A percentile compares a stretch with the other conserved stretches of the same genome.
Conservation (phyloP, 2,329 filamentous ascomycete genomes). For the Hymenoscyphus repandus region DNA sequence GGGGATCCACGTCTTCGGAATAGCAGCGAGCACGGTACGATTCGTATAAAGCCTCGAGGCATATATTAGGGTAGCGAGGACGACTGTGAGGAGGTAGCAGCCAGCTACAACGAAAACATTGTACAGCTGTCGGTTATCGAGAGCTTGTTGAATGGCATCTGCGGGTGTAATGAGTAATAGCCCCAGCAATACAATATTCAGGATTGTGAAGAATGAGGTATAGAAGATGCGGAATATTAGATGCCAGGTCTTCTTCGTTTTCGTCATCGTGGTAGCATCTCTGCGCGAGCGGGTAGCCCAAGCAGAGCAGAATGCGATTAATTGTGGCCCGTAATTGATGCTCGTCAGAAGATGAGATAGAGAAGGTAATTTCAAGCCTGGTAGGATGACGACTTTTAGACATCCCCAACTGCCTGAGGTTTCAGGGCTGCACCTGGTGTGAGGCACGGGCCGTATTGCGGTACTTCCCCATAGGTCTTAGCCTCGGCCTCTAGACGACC, state of each 20-base stretch:
- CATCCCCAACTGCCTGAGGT: no score
- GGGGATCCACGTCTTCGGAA: conserved; percentile 83
- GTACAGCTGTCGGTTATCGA: conserved; percentile 59
- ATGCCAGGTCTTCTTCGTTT: conserved; percentile 18
- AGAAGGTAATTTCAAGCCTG: no score
- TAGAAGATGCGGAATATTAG: conserved; percentile 73
- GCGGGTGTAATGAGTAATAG: conserved; percentile 76
- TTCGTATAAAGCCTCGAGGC: conserved; percentile 81
- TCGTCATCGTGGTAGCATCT: conserved; percentile 23
- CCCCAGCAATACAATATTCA: conserved; percentile 67
- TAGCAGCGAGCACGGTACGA: conserved; percentile 69
- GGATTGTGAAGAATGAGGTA: conserved; percentile 67
- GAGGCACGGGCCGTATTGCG: no score
- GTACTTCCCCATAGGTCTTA: no score
- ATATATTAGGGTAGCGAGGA: conserved; percentile 72
- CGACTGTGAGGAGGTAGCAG: conserved; percentile 66
- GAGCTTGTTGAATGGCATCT: conserved; percentile 75
- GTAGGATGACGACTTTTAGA: no score
- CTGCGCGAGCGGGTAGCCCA: conserved; percentile 8
- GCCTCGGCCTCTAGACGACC: no score
- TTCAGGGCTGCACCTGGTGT: no score
- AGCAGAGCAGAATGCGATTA: not conserved
- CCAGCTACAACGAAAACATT: conserved; percentile 80
- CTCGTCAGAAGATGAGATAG: no score
- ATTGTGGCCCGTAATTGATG: not conserved